Conservation (phyloP, 2,329 filamentous ascomycete species). For the Ceratocystis lukuohia region DNA sequence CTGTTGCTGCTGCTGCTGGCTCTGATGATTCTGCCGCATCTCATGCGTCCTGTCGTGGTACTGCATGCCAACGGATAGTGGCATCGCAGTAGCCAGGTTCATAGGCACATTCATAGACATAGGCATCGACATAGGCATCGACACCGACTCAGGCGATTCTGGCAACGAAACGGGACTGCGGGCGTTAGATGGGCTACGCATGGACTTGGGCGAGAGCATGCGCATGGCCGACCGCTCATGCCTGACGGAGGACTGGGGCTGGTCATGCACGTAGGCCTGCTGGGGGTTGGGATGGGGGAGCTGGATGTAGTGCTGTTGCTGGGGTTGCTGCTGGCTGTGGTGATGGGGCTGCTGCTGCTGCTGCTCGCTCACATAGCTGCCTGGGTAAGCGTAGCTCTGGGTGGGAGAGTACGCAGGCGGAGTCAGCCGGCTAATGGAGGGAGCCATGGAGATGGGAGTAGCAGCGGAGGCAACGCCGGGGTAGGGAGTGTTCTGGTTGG, state of each 20-base stretch:
- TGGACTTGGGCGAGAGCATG: constrained; percentile 12
- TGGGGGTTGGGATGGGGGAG: background rate
- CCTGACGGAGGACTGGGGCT: background rate
- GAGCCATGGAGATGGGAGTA: background rate
- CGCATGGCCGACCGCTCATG: background rate
- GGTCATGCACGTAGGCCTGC: background rate
- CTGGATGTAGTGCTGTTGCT: background rate
- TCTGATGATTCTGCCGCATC: background rate
- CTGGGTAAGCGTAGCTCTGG: background rate
- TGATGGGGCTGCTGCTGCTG: constrained; percentile 2
- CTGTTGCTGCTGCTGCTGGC: background rate
- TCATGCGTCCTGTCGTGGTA: background rate
- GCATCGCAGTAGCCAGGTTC: background rate
- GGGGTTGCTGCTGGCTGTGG: background rate
- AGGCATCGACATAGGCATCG: background rate
- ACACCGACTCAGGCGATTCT: constrained; percentile 1
- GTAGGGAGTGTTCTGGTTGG: background rate
- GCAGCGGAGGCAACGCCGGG: background rate
- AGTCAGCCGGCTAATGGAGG: background rate
- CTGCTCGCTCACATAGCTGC: background rate
- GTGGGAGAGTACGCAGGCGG: constrained; percentile 4
- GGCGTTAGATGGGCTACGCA: background rate
- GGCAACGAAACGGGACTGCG: background rate
- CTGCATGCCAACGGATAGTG: background rate
- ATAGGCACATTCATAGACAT: background rate